Conservation (phyloP, 306 rosid genomes). For the Trifolium pratense region DNA sequence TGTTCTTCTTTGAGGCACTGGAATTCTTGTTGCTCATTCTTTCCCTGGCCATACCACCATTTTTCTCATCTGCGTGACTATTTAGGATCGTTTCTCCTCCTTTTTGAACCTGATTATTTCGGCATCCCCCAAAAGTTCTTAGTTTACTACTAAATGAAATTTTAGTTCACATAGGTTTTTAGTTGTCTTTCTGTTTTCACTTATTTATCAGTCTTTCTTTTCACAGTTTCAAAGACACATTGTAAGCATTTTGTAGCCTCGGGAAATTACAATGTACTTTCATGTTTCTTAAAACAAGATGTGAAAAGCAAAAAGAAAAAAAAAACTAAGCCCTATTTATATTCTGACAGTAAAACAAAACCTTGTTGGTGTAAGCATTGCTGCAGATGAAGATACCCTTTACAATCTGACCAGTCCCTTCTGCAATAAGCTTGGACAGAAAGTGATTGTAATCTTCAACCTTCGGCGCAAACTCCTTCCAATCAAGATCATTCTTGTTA, state of each 20-base stretch:
- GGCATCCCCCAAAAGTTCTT: constrained; percentile 1
- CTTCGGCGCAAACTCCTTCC: constrained; percentile 95
- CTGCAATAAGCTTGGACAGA: constrained; percentile 82
- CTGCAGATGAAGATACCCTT: constrained; percentile 89
- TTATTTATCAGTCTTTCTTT: not conserved
- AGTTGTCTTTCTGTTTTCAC: constrained; percentile 6
- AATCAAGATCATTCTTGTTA: constrained; percentile 62
- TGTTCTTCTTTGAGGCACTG: constrained; percentile 45
- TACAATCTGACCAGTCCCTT: constrained; percentile 92
- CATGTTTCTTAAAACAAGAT: constrained; percentile 23
- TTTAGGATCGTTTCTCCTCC: constrained; percentile 84
- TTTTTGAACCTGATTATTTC: constrained; percentile 67
- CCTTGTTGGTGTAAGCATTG: constrained; percentile 94
- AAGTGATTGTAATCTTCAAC: constrained; percentile 78
- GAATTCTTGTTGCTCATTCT: constrained; percentile 31
- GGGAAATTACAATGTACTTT: not conserved
- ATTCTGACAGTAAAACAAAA: constrained; percentile 31
- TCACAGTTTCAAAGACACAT: not conserved
- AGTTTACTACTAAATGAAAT: not conserved
- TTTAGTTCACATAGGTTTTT: not conserved
- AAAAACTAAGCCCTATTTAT: not conserved
- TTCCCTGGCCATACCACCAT: constrained; percentile 41
- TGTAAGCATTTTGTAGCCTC: not conserved
- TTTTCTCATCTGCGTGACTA: constrained; percentile 44
- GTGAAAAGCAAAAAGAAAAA: constrained; percentile 14